These are phyloP conservation scores for Salix purpurea DNA, from an alignment of 345 rosid genomes.

Conservation along the genomic window DNA sequence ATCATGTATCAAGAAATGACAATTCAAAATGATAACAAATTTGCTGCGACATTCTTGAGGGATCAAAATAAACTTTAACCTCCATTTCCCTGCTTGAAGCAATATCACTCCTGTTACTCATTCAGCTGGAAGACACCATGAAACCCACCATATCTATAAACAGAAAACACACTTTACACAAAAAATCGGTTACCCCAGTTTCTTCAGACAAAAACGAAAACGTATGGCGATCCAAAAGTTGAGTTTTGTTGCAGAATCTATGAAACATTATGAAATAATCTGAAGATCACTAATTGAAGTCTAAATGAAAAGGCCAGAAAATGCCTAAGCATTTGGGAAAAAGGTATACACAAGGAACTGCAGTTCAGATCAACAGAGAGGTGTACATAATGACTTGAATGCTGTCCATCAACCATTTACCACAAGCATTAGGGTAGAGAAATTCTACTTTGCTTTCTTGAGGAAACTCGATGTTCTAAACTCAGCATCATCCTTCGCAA, in stretches of 20 bases:
- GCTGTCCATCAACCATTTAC: not conserved
- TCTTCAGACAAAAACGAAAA: not conserved
- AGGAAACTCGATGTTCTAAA: conserved; percentile 50
- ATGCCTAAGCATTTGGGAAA: conserved; percentile 3
- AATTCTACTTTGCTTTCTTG: conserved; percentile 9
- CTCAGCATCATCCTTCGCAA: conserved; percentile 73
- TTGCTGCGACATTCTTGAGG: not conserved
- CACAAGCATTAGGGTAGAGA: not conserved
- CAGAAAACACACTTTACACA: not conserved
- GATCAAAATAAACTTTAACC: not conserved
- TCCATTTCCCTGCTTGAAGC: not conserved
- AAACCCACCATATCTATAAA: not conserved
- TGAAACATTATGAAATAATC: not conserved
- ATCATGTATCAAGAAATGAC: too few relatives aligned
- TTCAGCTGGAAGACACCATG: not conserved
- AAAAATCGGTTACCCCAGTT: not conserved
- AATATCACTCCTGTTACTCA: not conserved
- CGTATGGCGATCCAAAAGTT: not conserved
- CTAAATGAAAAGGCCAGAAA: not conserved
- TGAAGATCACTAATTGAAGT: not conserved
- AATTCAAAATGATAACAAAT: too few relatives aligned
- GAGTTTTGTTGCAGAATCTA: not conserved
- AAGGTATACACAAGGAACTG: not conserved
- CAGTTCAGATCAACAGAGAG: not conserved
- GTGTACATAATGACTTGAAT: not conserved